A percentile compares a stretch with the other conserved stretches of the same genome.
Evolutionary conservation across 2,329 filamentous ascomycete species (phyloP).

Genomic region (Pseudocercospora macadamiae): DNA sequence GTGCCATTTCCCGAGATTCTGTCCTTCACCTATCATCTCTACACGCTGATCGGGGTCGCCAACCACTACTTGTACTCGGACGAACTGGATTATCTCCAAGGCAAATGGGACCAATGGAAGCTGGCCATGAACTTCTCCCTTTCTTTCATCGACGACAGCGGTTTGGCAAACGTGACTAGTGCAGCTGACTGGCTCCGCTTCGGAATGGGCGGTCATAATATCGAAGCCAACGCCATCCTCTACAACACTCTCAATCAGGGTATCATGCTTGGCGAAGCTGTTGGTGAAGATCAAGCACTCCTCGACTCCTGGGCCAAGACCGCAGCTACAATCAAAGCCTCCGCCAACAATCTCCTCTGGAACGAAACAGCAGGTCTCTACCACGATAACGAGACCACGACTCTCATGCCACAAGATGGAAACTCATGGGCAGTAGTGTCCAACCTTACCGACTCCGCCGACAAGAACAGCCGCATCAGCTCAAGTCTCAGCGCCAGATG

Average conservation of each 20-base stretch:
- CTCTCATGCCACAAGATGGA: conserved; percentile 54
- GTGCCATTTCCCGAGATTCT: conserved; percentile 35
- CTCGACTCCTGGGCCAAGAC: conserved; percentile 39
- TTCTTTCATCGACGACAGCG: conserved; percentile 46
- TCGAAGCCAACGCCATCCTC: conserved; percentile 51
- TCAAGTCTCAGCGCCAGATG: conserved; percentile 41
- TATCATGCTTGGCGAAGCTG: conserved; percentile 54
- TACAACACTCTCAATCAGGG: conserved; percentile 58
- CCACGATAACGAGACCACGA: conserved; percentile 39
- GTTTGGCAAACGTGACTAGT: conserved; percentile 52
- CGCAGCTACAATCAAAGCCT: conserved; percentile 51
- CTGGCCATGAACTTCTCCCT: conserved; percentile 48
- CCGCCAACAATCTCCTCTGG: conserved; percentile 51
- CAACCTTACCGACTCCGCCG: conserved; percentile 39
- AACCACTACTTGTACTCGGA: conserved; percentile 47
- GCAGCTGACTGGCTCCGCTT: conserved; percentile 52
- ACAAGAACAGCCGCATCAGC: conserved; percentile 39
- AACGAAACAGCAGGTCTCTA: conserved; percentile 38
- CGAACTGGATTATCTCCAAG: conserved; percentile 44
- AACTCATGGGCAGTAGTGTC: conserved; percentile 48
- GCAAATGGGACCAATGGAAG: conserved; percentile 51
- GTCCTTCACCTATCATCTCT: conserved; percentile 61
- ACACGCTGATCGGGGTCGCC: conserved; percentile 50
- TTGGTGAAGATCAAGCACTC: conserved; percentile 46
- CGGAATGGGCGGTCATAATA: conserved; percentile 56